Evolutionary conservation across 257 asterid species (phyloP), one percentile per base, ranked within the genome.

Genomic region (Dorcoceras hygrometricum): DNA sequence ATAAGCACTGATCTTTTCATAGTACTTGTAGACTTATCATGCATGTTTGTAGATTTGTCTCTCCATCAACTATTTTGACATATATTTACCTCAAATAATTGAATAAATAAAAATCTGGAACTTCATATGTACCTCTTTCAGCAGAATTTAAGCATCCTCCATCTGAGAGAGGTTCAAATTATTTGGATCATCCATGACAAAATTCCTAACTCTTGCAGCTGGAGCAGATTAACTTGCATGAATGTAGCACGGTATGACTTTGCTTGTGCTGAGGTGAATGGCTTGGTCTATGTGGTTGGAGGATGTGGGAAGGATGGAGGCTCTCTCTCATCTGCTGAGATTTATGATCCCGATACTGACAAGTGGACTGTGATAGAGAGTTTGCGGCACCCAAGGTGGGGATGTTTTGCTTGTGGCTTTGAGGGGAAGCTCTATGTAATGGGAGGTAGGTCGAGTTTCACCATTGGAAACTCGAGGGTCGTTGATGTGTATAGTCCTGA

Each of bases 361-460:
- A 74, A 72, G 65, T 89, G 97, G 98, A 86, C 78, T 6, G 25
- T 76, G 56, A 84, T 86, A 0, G 89, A 86, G 81, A 71, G 84
- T 69, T 80, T 87, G 54, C 76, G 79, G 19, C 85, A 86, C 16
- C 97, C 97, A 2, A 77, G 98, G 34, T 80, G 89, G 87, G 93
- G 95, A 28, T 87, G 97, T 46, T 87, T 89, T 20, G 96, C 95
- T 0, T 83, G 78, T 28, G 87, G 82, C 18, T 79, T 84, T 10
- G 78, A 67, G 62, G 97, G 96, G 16, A 89, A 89, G 73, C 90
- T 92, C 54, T 86, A 86, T 23, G 76, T 89, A 1, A 84, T 92
- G 96, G 96, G 96, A 0, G 98, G 97, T n/a, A 74, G 98, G 62
- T 92, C 98, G 8, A 86, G 78, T 57, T 92, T 89, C 79, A 84